Conservation (phyloP, 768 basidiomycete genomes). For the Hemileccinum impolitum region DNA sequence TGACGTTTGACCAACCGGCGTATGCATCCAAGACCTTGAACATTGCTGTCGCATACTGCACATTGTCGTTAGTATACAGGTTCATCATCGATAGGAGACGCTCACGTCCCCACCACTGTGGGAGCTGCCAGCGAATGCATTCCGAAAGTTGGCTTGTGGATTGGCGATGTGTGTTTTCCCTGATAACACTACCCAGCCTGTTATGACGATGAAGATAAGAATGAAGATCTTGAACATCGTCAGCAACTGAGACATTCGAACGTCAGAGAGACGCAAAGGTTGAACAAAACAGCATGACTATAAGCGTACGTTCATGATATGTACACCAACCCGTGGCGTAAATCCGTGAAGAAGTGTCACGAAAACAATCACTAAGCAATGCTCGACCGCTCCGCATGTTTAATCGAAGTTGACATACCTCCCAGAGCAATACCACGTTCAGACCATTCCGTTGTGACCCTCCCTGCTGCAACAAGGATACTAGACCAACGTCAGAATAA, state of each 20-base stretch:
- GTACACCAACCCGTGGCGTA: conserved; percentile 44
- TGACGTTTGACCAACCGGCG: conserved; percentile 53
- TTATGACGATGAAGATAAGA: conserved; percentile 51
- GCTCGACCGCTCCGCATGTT: background rate
- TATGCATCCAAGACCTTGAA: conserved; percentile 51
- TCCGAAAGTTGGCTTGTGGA: conserved; percentile 54
- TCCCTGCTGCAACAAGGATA: conserved; percentile 46
- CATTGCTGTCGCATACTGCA: background rate
- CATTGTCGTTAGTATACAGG: too few species aligned
- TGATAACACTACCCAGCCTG: conserved; percentile 59
- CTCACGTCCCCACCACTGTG: conserved; percentile 47
- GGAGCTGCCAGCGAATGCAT: conserved; percentile 56
- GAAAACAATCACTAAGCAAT: conserved; percentile 43
- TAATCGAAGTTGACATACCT: conserved; percentile 30
- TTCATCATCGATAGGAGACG: background rate
- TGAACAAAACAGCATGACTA: background rate
- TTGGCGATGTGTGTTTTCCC: conserved; percentile 55
- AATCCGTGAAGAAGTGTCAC: conserved; percentile 50
- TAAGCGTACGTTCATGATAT: conserved; percentile 47
- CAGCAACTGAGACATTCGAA: conserved; percentile 29
- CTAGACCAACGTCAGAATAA: conserved; percentile 22
- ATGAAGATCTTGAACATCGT: conserved; percentile 54
- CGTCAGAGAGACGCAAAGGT: conserved; percentile 9
- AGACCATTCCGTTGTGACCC: conserved; percentile 41
- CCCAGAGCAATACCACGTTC: conserved; percentile 58